These are phyloP conservation scores for Eleusine coracana DNA, from an alignment of 176 grass and related monocot species.

Conservation along the genomic window DNA sequence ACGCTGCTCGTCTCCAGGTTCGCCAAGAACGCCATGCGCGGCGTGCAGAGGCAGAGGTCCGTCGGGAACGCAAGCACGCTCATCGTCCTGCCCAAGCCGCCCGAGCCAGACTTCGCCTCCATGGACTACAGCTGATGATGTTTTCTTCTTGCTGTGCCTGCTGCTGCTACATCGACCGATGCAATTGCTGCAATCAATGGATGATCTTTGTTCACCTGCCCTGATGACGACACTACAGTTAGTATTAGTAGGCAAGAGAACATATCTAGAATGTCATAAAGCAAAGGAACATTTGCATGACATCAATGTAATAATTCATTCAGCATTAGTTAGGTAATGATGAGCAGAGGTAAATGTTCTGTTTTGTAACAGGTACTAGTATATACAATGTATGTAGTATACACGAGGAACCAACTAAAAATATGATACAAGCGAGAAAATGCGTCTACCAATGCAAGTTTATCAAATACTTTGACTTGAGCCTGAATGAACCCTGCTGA, in stretches of 20 bases:
- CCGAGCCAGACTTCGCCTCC: slow-evolving; percentile 53
- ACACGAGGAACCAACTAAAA: not conserved
- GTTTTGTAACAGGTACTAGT: not conserved
- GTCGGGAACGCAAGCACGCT: not conserved
- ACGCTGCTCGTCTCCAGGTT: slow-evolving; percentile 64
- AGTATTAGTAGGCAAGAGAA: no score
- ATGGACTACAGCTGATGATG: slow-evolving; percentile 37
- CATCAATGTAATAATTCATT: no score
- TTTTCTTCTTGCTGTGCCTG: not conserved
- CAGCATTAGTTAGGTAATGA: not conserved
- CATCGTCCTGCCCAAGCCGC: slow-evolving; percentile 66
- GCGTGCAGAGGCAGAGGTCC: slow-evolving; percentile 43
- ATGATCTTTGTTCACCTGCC: no score
- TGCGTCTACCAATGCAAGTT: not conserved
- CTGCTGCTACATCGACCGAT: not conserved
- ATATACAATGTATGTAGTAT: slow-evolving; percentile 1
- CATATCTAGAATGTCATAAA: no score
- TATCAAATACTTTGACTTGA: not conserved
- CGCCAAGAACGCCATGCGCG: slow-evolving; percentile 68
- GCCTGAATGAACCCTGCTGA: not conserved
- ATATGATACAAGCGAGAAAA: not conserved
- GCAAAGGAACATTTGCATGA: no score
- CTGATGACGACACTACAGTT: no score
- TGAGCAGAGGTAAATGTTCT: not conserved
- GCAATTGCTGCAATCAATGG: not conserved